Evolutionary conservation across 257 asterid species (phyloP).

Genomic region (Scutellaria baicalensis): DNA sequence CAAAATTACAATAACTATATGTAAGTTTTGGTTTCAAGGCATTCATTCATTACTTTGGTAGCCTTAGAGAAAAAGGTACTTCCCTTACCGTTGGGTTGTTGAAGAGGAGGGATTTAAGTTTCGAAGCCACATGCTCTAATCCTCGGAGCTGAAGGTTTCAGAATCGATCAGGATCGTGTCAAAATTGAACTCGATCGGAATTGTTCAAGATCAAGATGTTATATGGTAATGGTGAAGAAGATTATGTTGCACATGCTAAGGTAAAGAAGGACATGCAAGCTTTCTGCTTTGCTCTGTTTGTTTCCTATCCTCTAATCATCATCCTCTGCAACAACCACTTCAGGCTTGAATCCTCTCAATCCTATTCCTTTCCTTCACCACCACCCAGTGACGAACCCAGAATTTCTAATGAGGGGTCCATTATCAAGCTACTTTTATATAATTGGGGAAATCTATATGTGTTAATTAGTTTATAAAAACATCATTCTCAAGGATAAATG

Average conservation of each 20-base stretch:
- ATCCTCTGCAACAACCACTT: conserved; percentile 39
- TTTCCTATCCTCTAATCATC: conserved; percentile 87
- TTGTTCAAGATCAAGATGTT: conserved; percentile 33
- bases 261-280: conserved; percentile 25
- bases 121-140: too few species aligned
- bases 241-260: background rate
- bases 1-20: too few species aligned
- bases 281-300: conserved; percentile 72
- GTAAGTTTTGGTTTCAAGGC: too few species aligned
- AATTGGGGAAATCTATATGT: too few species aligned
- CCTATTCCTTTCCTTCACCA: conserved; percentile 94
- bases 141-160: conserved; percentile 14
- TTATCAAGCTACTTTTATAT: too few species aligned
- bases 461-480: too few species aligned
- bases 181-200: conserved; percentile 42
- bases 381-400: conserved; percentile 70
- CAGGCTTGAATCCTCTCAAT: conserved; percentile 67
- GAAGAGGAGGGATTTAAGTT: too few species aligned
- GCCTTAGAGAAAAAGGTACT: too few species aligned
- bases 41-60: too few species aligned
- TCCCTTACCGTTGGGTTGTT: too few species aligned
- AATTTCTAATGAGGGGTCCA: too few species aligned
- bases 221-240: conserved; percentile 7
- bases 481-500: too few species aligned
- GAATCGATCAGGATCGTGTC: conserved; percentile 60